Base-by-base conservation (phyloP, 2,329 filamentous ascomycete species). In the Corinectria fuckeliana region DNA sequence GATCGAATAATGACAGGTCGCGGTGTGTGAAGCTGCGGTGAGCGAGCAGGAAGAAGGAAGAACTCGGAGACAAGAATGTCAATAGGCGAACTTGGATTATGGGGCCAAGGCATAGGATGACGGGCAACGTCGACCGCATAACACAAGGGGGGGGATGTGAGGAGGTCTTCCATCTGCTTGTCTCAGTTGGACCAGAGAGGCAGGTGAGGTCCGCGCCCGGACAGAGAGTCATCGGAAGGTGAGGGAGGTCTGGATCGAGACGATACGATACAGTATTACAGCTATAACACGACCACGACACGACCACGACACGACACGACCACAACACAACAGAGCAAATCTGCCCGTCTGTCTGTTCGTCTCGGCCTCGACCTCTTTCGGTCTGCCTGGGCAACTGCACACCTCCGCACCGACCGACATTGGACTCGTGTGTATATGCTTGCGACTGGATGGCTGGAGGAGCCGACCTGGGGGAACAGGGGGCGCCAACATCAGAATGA, bases 141-240 rank as follows among this genome's bases (percentile, higher is more conserved):
- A 59, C 36, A 36, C 44, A 21, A 21, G 28, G 38, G 47, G 38
- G 47, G 18, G 38, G 26, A 16, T 18, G 44, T 44, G 41, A 52
- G 28, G 48, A 45, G 30, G 23, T 16, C 16, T 41, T 47, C 23
- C 48, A 30, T 34, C 59, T 58, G 59, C 39, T 51, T 65, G 66
- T 66, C 65, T 61, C 62, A 59, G 63, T 62, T 60, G 54, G 58
- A 52, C 26, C 13, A 44, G 41, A 44, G 41, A 44, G 23, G 41
- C 23, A 44, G 21, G 21, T 25, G 32, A 50, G 45, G 44, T 56
- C 59, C 64, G 58, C 63, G 63, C 62, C 65, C 47, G 39, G 47
- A 63, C 51, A 44, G 53, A 41, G 59, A 50, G 50, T 50, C 53
- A 58, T 38, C 56, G 50, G 56, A 28, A 26, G 47, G 14, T n/a